Evolutionary conservation across 441 rosid species (phyloP).

Genomic region (Gossypium lobatum): DNA sequence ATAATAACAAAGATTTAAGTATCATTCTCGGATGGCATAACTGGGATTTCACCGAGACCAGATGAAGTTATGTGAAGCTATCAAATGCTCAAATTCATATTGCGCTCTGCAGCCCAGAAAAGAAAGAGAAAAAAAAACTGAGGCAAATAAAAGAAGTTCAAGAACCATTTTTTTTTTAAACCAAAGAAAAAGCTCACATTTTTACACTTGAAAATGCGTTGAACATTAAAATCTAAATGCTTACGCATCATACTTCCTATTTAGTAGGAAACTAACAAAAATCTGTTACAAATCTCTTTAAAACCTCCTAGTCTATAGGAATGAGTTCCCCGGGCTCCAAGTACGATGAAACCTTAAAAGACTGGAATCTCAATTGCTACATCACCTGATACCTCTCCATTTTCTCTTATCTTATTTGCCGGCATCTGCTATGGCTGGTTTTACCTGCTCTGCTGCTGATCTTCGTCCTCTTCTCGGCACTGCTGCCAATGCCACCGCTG

Average conservation of each 20-base stretch:
- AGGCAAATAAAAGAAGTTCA: not conserved
- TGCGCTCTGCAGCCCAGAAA: not conserved
- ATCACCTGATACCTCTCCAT: not conserved
- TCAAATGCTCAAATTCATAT: not conserved
- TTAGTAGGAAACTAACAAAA: not conserved
- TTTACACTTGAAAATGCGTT: not conserved
- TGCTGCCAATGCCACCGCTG: conserved; percentile 21
- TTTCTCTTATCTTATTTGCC: not conserved
- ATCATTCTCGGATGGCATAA: not conserved
- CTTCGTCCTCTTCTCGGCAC: conserved; percentile 22
- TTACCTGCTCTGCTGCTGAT: conserved; percentile 27
- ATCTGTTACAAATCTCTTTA: not conserved
- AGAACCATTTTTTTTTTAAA: not conserved
- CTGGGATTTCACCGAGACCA: not conserved
- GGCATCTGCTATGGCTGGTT: not conserved
- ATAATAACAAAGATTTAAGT: not conserved
- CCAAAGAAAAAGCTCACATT: not conserved
- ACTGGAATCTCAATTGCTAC: not conserved
- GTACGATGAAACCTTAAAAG: not conserved
- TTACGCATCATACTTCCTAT: not conserved
- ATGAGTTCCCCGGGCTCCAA: not conserved
- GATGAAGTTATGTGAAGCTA: not conserved
- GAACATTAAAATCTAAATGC: not conserved
- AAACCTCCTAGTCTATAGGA: conserved; percentile 2
- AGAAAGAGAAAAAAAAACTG: not conserved